These are phyloP conservation scores for Spinacia oleracea DNA, from an alignment of 179 eudicot species.

Conservation along the genomic window DNA sequence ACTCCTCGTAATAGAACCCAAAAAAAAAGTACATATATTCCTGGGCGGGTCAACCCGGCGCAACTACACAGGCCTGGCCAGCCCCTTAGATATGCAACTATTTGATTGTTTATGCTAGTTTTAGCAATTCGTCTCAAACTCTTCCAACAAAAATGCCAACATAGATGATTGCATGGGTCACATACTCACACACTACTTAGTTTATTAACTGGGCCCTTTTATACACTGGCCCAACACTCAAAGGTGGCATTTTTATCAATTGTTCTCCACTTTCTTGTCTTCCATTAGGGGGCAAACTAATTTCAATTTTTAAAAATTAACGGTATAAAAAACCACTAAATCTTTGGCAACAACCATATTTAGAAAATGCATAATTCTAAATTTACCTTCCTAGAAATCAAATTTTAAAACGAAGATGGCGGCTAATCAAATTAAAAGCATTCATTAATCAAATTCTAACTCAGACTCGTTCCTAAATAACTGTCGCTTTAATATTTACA, in stretches of 20 bases:
- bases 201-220: slow-evolving; percentile 2
- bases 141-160: not conserved
- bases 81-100: too few species aligned
- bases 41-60: too few species aligned
- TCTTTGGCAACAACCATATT: not conserved
- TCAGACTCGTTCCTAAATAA: too few species aligned
- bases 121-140: too few species aligned
- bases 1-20: too few species aligned
- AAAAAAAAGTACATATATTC: too few species aligned
- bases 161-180: slow-evolving; percentile 14
- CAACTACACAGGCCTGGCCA: too few species aligned
- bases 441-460: not conserved
- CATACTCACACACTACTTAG: not conserved
- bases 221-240: slow-evolving; percentile 16
- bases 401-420: slow-evolving; percentile 23
- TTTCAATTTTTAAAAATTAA: slow-evolving; percentile 8
- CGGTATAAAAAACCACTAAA: not conserved
- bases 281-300: not conserved
- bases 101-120: too few species aligned
- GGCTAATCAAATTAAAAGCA: slow-evolving; percentile 15
- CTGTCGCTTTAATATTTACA: too few species aligned
- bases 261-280: slow-evolving; percentile 2
- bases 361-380: not conserved
- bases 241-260: not conserved
- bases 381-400: not conserved